Conservation (phyloP, 441 rosid genomes). For the Croton laevigatus region DNA sequence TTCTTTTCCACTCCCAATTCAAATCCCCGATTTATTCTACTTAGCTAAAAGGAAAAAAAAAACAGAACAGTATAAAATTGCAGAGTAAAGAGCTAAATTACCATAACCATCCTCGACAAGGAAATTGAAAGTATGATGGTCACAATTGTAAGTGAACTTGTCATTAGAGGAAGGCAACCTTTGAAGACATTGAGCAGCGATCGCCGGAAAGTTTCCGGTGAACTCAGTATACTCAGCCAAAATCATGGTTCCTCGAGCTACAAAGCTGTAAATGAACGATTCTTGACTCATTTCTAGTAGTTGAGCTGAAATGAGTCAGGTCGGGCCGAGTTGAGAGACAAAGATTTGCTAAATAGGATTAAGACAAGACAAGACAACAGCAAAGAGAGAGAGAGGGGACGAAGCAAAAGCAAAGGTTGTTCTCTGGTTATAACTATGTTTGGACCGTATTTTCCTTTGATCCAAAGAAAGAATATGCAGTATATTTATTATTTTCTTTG, state of each 20-base stretch:
- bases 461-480: background rate
- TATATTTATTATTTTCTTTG: background rate
- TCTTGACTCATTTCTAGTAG: conserved; percentile 53
- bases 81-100: conserved; percentile 22
- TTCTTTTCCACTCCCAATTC: conserved; percentile 14
- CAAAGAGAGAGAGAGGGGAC: conserved; percentile 10
- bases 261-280: conserved; percentile 87
- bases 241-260: conserved; percentile 82
- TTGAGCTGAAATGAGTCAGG: conserved; percentile 24
- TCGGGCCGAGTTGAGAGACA: conserved; percentile 6
- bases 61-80: background rate
- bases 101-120: conserved; percentile 88
- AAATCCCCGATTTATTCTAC: conserved; percentile 1
- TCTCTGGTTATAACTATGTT: background rate
- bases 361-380: conserved; percentile 12
- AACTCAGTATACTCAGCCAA: conserved; percentile 85
- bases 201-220: conserved; percentile 85
- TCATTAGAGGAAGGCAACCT: conserved; percentile 70
- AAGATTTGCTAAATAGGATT: conserved; percentile 4
- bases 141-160: conserved; percentile 91
- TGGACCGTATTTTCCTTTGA: conserved; percentile 27
- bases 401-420: background rate
- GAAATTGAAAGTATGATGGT: conserved; percentile 85
- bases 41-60: background rate
- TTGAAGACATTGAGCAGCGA: conserved; percentile 81